Evolutionary conservation across 768 basidiomycete genomes (phyloP).

Genomic region (Sutorius australiensis): DNA sequence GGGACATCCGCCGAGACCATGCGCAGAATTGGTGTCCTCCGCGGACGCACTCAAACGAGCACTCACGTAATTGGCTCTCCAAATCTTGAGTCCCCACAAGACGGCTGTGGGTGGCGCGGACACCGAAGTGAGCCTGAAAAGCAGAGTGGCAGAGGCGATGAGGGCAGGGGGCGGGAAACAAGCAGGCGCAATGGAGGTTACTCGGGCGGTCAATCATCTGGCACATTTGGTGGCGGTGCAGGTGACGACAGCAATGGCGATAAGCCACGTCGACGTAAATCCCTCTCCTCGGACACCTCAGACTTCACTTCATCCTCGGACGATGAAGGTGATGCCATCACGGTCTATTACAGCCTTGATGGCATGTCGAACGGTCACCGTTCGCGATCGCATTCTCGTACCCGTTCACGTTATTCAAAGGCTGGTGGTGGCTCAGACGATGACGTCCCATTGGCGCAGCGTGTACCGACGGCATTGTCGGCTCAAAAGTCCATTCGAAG

Average conservation of each 20-base stretch:
- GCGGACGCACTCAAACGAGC: neutral
- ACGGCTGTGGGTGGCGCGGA: conserved; percentile 20
- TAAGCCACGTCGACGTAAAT: conserved; percentile 28
- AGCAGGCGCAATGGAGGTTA: conserved; percentile 12
- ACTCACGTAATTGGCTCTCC: neutral
- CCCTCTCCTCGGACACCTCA: conserved; percentile 33
- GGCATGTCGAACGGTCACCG: conserved; percentile 29
- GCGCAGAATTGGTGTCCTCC: conserved; percentile 7
- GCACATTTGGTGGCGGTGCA: conserved; percentile 30
- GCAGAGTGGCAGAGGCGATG: conserved; percentile 14
- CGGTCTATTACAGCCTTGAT: conserved; percentile 43
- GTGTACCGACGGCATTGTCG: conserved; percentile 76
- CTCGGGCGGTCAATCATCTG: conserved; percentile 18
- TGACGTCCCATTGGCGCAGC: conserved; percentile 78
- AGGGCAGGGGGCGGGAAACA: conserved; percentile 7
- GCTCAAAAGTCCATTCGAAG: conserved; percentile 79
- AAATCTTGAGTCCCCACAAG: conserved; percentile 9
- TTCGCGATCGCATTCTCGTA: conserved; percentile 22
- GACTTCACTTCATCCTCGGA: conserved; percentile 39
- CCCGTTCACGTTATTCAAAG: conserved; percentile 19
- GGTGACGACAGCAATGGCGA: conserved; percentile 38
- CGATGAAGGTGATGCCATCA: conserved; percentile 41
- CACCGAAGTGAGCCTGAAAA: conserved; percentile 11
- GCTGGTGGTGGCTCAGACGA: conserved; percentile 51
- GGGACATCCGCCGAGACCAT: conserved; percentile 42